Percentiles rank a stretch among this genome's conserved stretches.
These are phyloP conservation scores for Pythium sp. DNA, from an alignment of 352 stramenopile genomes.

Conservation along the genomic window DNA sequence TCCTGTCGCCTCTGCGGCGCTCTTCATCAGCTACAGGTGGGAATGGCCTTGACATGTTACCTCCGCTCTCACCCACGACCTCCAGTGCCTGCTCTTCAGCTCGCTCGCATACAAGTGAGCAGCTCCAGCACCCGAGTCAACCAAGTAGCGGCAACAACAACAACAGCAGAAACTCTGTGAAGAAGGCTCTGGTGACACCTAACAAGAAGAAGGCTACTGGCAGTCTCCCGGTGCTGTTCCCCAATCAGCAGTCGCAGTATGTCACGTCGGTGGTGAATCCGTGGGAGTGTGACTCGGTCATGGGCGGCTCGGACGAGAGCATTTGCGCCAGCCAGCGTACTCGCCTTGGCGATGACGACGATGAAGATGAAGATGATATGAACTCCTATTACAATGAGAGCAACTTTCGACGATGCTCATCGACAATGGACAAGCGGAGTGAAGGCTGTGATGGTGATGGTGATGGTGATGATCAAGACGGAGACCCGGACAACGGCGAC, in stretches of 20 bases:
- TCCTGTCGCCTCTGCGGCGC: slow-evolving; percentile 16
- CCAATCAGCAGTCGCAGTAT: neutral
- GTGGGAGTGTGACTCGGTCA: slow-evolving; percentile 69
- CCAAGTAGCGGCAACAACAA: slow-evolving; percentile 1
- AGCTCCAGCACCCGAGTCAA: slow-evolving; percentile 15
- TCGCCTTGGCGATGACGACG: slow-evolving; percentile 26
- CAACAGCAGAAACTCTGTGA: slow-evolving; percentile 3
- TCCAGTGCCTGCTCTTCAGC: slow-evolving; percentile 32
- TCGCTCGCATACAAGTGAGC: slow-evolving; percentile 28
- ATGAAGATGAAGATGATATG: slow-evolving; percentile 2
- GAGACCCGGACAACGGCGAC: slow-evolving; percentile 34
- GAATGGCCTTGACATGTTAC: slow-evolving; percentile 13
- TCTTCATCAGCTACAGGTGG: neutral
- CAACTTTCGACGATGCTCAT: slow-evolving; percentile 12
- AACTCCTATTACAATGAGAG: neutral
- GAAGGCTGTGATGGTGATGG: slow-evolving; percentile 18
- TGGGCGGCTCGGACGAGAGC: slow-evolving; percentile 39
- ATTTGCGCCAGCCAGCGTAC: slow-evolving; percentile 37
- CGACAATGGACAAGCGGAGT: slow-evolving; percentile 10
- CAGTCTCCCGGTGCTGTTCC: slow-evolving; percentile 30
- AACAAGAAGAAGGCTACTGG: slow-evolving; percentile 3
- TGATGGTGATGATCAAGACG: slow-evolving; percentile 9
- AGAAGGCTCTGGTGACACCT: neutral
- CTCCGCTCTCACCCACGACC: slow-evolving; percentile 26
- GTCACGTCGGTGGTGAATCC: slow-evolving; percentile 28